Conservation (phyloP, 805 yeast species). For the Wickerhamiella lipophila region DNA sequence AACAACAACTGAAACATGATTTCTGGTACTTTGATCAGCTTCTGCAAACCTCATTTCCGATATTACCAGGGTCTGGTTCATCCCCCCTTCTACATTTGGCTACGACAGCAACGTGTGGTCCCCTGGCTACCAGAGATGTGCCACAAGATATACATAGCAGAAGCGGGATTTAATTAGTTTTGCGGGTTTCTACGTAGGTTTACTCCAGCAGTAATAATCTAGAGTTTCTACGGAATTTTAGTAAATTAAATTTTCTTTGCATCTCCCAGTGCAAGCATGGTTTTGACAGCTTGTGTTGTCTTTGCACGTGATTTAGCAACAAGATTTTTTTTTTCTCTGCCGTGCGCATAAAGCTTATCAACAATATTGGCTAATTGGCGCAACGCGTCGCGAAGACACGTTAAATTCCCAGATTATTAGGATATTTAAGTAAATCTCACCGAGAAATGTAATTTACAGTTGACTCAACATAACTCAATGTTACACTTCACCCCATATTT, state of each 20-base stretch:
- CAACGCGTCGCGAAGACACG: too few species aligned
- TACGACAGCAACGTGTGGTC: neutral
- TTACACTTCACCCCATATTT: neutral
- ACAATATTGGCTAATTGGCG: neutral
- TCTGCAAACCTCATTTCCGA: neutral
- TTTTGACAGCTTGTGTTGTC: neutral
- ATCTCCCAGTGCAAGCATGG: neutral
- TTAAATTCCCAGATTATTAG: too few species aligned
- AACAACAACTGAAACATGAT: neutral
- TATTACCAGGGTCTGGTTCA: neutral
- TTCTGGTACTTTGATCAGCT: neutral
- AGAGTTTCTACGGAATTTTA: neutral
- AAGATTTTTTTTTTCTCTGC: neutral
- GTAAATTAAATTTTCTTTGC: neutral
- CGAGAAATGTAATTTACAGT: too few species aligned
- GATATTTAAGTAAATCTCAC: neutral
- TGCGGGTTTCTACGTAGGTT: neutral
- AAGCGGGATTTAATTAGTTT: neutral
- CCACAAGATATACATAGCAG: neutral
- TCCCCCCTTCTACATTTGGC: too few species aligned
- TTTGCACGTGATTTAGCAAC: neutral
- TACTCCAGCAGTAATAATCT: neutral
- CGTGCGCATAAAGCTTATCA: neutral
- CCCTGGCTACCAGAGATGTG: neutral
- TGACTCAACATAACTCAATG: neutral